Percentiles rank a stretch among this genome's conserved stretches.
phyloP scores from a whole-genome alignment of 176 grass and related monocot species.

The Bonia amplexicaulis region DNA sequence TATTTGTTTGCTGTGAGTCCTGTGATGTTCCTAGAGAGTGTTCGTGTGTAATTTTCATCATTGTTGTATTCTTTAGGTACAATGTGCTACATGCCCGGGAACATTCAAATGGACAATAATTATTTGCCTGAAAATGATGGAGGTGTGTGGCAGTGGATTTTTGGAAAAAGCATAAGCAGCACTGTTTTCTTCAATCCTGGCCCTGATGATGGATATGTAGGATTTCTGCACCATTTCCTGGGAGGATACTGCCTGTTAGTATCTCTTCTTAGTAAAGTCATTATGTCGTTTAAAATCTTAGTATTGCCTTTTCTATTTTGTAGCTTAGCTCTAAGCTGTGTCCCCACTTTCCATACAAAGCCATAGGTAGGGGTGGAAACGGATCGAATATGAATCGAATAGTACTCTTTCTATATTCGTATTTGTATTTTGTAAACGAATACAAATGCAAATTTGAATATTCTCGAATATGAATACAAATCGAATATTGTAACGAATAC shows the following conservation, averaged over 20 bases:
- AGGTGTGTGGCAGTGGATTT: constrained; percentile 92
- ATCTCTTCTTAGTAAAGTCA: constrained; percentile 11
- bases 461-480: too few species aligned
- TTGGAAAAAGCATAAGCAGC: constrained; percentile 78
- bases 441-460: too few species aligned
- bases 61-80: constrained; percentile 43
- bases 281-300: neutral
- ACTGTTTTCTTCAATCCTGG: constrained; percentile 70
- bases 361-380: neutral
- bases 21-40: neutral
- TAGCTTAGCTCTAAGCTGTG: neutral
- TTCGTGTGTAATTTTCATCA: neutral
- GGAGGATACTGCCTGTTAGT: constrained; percentile 80
- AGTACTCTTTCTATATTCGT: too few species aligned
- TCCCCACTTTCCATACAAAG: neutral
- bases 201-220: constrained; percentile 83
- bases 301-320: neutral
- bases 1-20: neutral
- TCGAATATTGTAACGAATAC: too few species aligned
- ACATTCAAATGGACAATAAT: constrained; percentile 81
- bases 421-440: too few species aligned
- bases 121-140: constrained; percentile 85
- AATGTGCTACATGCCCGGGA: constrained; percentile 85
- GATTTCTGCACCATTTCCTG: constrained; percentile 73
- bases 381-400: too few species aligned